phyloP scores from a whole-genome alignment of 1,284 basidiomycete genomes.

The Fomitiporia mediterranea region DNA sequence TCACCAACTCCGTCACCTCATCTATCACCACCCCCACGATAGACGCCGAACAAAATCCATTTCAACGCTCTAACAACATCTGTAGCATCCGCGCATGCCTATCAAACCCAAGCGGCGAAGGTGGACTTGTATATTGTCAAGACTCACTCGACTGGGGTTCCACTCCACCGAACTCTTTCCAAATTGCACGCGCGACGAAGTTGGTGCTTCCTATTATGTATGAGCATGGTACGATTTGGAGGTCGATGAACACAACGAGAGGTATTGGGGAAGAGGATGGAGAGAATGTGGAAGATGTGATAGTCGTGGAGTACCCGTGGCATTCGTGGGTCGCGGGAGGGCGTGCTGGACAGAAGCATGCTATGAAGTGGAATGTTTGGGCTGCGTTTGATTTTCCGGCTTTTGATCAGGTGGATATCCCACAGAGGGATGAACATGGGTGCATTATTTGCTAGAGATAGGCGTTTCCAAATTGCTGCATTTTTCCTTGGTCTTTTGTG shows the following conservation, averaged over 20 bases:
- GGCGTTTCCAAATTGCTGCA: neutral
- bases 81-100: constrained; percentile 15
- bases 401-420: neutral
- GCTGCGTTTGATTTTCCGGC: constrained; percentile 15
- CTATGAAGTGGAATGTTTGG: constrained; percentile 15
- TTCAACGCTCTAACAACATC: neutral
- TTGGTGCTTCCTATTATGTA: constrained; percentile 13
- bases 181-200: constrained; percentile 13
- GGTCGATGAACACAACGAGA: neutral
- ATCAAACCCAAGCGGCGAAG: constrained; percentile 15
- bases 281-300: neutral
- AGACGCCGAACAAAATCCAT: neutral
- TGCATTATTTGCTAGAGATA: neutral
- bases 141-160: constrained; percentile 12
- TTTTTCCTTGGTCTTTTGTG: neutral
- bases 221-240: constrained; percentile 17
- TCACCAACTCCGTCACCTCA: constrained; percentile 1
- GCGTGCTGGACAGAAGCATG: neutral
- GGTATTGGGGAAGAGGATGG: neutral
- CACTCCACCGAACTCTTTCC: neutral
- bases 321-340: constrained; percentile 16
- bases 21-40: neutral
- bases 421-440: neutral
- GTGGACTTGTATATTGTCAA: constrained; percentile 12
- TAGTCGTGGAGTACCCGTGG: constrained; percentile 17